Evolutionary conservation across 163 green algal species (phyloP).

Genomic region (Scenedesmus sp.): DNA sequence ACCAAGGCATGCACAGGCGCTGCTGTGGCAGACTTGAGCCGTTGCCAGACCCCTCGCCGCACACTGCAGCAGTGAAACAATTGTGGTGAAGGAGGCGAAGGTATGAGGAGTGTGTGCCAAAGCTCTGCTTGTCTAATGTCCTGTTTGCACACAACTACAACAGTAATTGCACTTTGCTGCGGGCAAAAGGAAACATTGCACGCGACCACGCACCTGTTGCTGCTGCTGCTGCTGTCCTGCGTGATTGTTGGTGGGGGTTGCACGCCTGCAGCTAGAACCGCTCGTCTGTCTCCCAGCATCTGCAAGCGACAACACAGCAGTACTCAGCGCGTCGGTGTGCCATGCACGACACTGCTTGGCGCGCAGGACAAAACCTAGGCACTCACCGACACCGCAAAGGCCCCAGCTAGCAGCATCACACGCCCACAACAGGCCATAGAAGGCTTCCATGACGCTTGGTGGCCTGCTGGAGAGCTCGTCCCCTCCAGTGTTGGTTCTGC

Average conservation of each 20-base stretch:
- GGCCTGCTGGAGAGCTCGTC: background rate
- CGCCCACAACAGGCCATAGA: background rate
- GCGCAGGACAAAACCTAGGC: background rate
- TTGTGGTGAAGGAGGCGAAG: background rate
- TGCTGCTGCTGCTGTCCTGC: background rate
- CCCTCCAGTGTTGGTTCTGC: constrained; percentile 1
- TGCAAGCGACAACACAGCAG: background rate
- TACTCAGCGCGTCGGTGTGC: background rate
- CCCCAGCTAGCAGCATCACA: constrained; percentile 10
- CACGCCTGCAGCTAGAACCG: background rate
- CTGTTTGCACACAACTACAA: no score
- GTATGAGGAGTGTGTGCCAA: background rate
- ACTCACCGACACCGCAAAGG: constrained; percentile 12
- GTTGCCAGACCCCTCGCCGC: background rate
- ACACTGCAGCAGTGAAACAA: background rate
- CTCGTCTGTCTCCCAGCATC: constrained; percentile 30
- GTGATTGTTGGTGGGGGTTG: background rate
- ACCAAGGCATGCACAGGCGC: constrained; percentile 39
- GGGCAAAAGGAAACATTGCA: background rate
- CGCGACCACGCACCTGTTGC: background rate
- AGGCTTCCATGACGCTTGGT: background rate
- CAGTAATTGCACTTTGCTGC: no score
- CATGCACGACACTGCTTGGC: background rate
- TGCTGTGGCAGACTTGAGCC: constrained; percentile 26
- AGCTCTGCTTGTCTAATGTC: background rate